Percentiles rank a stretch among this genome's conserved stretches.
Conservation (phyloP, 805 yeast genomes). For the Trichomonascus vanleenenianus region DNA sequence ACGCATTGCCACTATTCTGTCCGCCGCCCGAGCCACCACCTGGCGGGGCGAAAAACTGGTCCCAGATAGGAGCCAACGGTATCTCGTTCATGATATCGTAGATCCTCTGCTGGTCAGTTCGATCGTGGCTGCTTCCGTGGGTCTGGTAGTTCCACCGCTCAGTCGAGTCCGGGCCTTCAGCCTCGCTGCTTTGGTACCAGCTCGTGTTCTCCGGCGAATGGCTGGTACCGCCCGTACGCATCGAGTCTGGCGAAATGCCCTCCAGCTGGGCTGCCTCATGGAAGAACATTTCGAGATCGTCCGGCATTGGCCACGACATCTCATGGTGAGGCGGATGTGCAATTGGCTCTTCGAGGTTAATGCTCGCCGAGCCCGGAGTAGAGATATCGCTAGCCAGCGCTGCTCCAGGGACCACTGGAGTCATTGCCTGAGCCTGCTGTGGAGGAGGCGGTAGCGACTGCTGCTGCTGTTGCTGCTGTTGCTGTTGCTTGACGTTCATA, state of each 20-base stretch:
- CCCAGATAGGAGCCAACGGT: conserved; percentile 29
- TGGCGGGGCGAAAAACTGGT: conserved; percentile 24
- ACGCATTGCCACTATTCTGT: background rate
- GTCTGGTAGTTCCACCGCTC: too few relatives aligned
- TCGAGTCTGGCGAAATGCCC: conserved; percentile 11
- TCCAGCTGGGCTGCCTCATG: conserved; percentile 20
- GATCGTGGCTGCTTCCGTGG: conserved; percentile 1
- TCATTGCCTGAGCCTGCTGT: background rate
- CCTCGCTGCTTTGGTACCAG: conserved; percentile 1
- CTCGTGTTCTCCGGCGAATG: background rate
- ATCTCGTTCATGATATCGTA: conserved; percentile 28
- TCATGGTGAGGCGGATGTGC: conserved; percentile 1
- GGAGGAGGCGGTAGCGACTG: conserved; percentile 1
- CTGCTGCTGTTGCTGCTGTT: conserved; percentile 13
- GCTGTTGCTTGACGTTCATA: conserved; percentile 6
- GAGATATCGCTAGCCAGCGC: too few relatives aligned
- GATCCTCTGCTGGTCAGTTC: conserved; percentile 25
- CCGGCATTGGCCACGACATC: conserved; percentile 10
- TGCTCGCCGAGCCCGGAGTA: too few relatives aligned
- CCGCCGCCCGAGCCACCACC: background rate
- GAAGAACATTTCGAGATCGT: conserved; percentile 20
- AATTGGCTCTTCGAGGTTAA: background rate
- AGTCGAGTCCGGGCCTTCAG: background rate
- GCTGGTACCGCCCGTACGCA: conserved; percentile 5
- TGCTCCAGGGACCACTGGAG: too few relatives aligned